Percentiles rank a stretch among this genome's conserved stretches.
phyloP scores from a whole-genome alignment of 2,329 filamentous ascomycete genomes.

The Monosporascus sp. region DNA sequence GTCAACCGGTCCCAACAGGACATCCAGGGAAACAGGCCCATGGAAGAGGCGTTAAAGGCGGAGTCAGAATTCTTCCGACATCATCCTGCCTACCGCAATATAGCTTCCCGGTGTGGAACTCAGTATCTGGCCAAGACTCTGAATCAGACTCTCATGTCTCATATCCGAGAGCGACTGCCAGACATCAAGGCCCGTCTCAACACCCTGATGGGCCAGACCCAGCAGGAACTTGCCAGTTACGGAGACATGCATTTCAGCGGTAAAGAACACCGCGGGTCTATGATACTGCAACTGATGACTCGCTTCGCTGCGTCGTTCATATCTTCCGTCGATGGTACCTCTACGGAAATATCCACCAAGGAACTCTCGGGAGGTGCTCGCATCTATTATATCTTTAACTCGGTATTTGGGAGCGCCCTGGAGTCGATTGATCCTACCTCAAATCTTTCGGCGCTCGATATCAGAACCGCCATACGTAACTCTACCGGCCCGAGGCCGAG shows the following conservation, averaged over 20 bases:
- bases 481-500: slow-evolving; percentile 94
- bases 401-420: slow-evolving; percentile 92
- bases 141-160: slow-evolving; percentile 90
- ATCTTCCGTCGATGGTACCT: slow-evolving; percentile 96
- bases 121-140: slow-evolving; percentile 91
- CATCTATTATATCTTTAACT: slow-evolving; percentile 99
- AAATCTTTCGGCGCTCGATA: slow-evolving; percentile 90
- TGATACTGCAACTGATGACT: slow-evolving; percentile 97
- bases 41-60: slow-evolving; percentile 82
- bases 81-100: slow-evolving; percentile 95
- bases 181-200: slow-evolving; percentile 98
- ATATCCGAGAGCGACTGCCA: slow-evolving; percentile 90
- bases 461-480: slow-evolving; percentile 94
- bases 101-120: slow-evolving; percentile 87
- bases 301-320: slow-evolving; percentile 97
- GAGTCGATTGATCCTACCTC: slow-evolving; percentile 95
- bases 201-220: slow-evolving; percentile 98
- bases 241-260: slow-evolving; percentile 97
- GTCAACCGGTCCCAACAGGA: slow-evolving; percentile 98
- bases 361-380: slow-evolving; percentile 91
- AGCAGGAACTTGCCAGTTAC: slow-evolving; percentile 96
- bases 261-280: slow-evolving; percentile 90
- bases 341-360: slow-evolving; percentile 97
- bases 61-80: slow-evolving; percentile 96
- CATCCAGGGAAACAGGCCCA: slow-evolving; percentile 92